These are phyloP conservation scores for Hypoxylon lenormandii DNA, from an alignment of 495 filamentous ascomycete species.

Conservation along the genomic window DNA sequence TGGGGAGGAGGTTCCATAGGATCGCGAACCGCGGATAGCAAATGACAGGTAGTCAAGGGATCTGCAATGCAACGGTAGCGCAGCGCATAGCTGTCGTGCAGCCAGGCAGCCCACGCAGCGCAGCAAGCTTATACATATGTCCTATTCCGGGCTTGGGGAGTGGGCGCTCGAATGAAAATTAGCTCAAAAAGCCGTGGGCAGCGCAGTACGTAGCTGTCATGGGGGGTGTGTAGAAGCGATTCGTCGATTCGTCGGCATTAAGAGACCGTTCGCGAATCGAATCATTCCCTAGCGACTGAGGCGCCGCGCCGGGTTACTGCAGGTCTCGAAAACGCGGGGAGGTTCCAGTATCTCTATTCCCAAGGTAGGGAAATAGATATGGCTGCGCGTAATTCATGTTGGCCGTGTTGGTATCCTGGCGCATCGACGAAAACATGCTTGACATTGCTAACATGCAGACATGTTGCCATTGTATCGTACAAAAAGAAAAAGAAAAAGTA, in stretches of 20 bases:
- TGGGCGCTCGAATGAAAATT: slow-evolving; percentile 44
- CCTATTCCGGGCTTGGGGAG: slow-evolving; percentile 13
- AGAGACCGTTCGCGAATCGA: slow-evolving; percentile 16
- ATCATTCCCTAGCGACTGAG: slow-evolving; percentile 2
- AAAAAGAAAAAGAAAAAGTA: too few species aligned
- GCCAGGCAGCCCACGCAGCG: slow-evolving; percentile 34
- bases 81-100: slow-evolving; percentile 39
- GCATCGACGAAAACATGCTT: too few species aligned
- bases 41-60: slow-evolving; percentile 29
- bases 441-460: too few species aligned
- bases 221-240: slow-evolving; percentile 4
- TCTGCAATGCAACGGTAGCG: slow-evolving; percentile 39
- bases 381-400: not conserved
- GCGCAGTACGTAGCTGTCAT: slow-evolving; percentile 4
- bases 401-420: not conserved
- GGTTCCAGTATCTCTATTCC: too few species aligned
- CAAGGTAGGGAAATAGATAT: slow-evolving; percentile 11
- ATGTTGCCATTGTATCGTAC: too few species aligned
- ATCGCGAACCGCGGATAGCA: slow-evolving; percentile 31
- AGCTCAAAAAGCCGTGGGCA: slow-evolving; percentile 28
- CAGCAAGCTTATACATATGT: slow-evolving; percentile 31
- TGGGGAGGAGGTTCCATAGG: slow-evolving; percentile 22
- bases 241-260: slow-evolving; percentile 21
- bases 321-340: slow-evolving; percentile 26
- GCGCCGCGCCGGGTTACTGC: slow-evolving; percentile 18